Evolutionary conservation across 495 filamentous ascomycete genomes (phyloP), one percentile per base, ranked within the genome.

Genomic region (Haplographium delicatum): DNA sequence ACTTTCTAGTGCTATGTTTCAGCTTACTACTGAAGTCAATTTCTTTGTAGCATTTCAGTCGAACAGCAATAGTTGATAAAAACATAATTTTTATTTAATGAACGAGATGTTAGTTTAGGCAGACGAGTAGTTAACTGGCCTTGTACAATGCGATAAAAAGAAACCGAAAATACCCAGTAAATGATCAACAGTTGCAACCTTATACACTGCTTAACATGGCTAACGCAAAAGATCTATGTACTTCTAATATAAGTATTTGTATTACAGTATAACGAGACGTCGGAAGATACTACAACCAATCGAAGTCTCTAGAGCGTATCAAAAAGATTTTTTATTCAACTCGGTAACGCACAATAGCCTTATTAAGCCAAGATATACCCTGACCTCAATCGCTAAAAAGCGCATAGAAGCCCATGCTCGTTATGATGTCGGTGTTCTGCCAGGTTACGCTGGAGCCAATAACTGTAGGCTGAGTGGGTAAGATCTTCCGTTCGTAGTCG

Each of bases 391-490:
- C 49, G 49, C 41, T 44, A 52, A 52, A 52, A 44, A 52, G 49
- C 40, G 49, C 48, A 51, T 52, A 45, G 40, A 44, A 45, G 28
- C 38, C 47, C 37, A 42, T 51, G 31, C 37, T 42, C 31, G 37
- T 43, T 38, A 51, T 51, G 25, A 42, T 26, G 41, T 44, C 45
- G 22, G 50, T 53, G 33, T 53, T 53, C 42, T 53, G 41, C 50
- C 41, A 45, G 45, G 50, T 53, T 53, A 53, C 50, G 50, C 50
- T 53, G 41, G 41, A 53, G 50, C 50, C 50, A 53, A 53, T 53
- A 38, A 39, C 50, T 53, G 42, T 37, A 53, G 50, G 50, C 41
- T 38, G 42, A 53, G 42, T 53, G 41, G 41, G 40, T 25, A 28
- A 31, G 27, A 26, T 10, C 38, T 15, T 51, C 8, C 3, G 11